These are phyloP conservation scores for Phytophthora podocarpi DNA, from an alignment of 352 stramenopile species.

Conservation along the genomic window DNA sequence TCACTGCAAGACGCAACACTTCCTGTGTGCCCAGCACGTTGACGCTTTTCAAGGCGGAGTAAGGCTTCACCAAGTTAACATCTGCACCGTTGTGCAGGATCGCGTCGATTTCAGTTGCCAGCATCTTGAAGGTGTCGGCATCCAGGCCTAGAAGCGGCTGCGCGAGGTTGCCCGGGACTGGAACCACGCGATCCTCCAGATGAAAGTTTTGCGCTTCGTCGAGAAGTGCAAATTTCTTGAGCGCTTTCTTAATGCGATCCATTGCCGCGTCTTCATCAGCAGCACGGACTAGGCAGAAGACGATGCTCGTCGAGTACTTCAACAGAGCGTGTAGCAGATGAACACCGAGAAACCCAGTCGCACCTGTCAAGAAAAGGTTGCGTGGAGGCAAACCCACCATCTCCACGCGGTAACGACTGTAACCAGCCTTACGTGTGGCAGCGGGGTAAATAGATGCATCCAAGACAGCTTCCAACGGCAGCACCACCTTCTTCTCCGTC, in stretches of 20 bases:
- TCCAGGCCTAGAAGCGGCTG: conserved; percentile 84
- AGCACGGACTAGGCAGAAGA: conserved; percentile 88
- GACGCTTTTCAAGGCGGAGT: conserved; percentile 82
- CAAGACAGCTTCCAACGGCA: conserved; percentile 68
- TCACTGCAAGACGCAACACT: conserved; percentile 85
- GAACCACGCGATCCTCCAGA: conserved; percentile 73
- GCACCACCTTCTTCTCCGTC: conserved; percentile 50
- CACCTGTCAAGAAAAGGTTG: conserved; percentile 89
- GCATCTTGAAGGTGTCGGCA: conserved; percentile 83
- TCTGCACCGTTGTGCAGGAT: conserved; percentile 93
- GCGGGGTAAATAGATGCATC: conserved; percentile 77
- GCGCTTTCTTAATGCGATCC: conserved; percentile 58
- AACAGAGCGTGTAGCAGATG: conserved; percentile 88
- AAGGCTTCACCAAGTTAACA: conserved; percentile 93
- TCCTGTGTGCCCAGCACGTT: conserved; percentile 93
- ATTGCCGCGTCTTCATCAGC: conserved; percentile 50
- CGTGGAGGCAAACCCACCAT: conserved; percentile 75
- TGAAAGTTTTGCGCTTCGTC: conserved; percentile 57
- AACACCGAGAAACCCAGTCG: conserved; percentile 90
- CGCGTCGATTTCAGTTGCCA: conserved; percentile 88
- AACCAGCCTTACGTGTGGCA: conserved; percentile 69
- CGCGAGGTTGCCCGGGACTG: conserved; percentile 77
- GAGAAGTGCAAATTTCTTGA: conserved; percentile 61
- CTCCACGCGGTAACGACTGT: conserved; percentile 82
- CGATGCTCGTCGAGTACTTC: conserved; percentile 61